Evolutionary conservation across 1,284 basidiomycete genomes (phyloP), one percentile per base, ranked within the genome.

Genomic region (Agroathelia rolfsii): DNA sequence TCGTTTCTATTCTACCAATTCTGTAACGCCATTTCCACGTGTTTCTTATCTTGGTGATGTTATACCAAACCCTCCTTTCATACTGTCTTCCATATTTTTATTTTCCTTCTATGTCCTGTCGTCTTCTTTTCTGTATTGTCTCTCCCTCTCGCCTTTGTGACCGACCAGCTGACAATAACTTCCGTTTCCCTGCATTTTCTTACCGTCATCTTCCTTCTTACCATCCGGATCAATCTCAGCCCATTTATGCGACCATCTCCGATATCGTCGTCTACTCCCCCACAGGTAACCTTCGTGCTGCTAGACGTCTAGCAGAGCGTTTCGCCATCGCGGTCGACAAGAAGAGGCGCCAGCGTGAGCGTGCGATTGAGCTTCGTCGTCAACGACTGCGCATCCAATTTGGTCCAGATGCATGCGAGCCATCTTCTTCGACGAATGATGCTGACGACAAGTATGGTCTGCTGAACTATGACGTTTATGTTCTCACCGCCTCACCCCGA

Each of bases 211-310:
- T n/a, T n/a, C n/a, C n/a, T n/a, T n/a, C n/a, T n/a, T n/a, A n/a
- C n/a, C n/a, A n/a, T n/a, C n/a, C n/a, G n/a, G n/a, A n/a, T n/a
- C n/a, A n/a, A n/a, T n/a, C n/a, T 10, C 15, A 70, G 67, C 64
- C 67, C 3, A 88, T 93, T 46, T 92, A 90, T 50, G 79, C 87
- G 0, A 84, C 85, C 2, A 66, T 95, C 24, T 89, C 85, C 30
- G 90, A 95, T 52, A 74, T 95, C 40, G 76, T 93, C 40, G 62
- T 94, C 29, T 94, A 93, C 56, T 83, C 81, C 3, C 74, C 78
- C n/a, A 68, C 66, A 48, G 52, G 71, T 22, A 61, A 66, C 27
- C 49, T 71, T 9, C 45, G 28, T 8, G 65, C 72, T 10, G 74
- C 82, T 3, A 48, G 65, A 24, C 55, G 60, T 5, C 62, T 78